Evolutionary conservation across 2,329 filamentous ascomycete genomes (phyloP).

Genomic region (Nothophoma quercina): DNA sequence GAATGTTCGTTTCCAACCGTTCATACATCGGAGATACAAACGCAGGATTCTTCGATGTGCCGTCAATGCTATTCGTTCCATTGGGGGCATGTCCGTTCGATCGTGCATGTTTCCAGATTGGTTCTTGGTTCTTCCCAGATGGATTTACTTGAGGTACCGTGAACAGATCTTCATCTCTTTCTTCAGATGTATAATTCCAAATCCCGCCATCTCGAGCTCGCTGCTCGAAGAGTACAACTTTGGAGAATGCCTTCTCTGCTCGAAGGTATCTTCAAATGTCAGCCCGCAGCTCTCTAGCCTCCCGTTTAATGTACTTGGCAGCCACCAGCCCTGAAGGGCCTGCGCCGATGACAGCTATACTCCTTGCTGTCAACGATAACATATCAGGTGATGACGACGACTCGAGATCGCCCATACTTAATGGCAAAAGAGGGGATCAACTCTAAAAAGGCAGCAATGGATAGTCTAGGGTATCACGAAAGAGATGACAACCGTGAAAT

Average conservation of each 20-base stretch:
- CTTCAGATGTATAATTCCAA: slow-evolving; percentile 77
- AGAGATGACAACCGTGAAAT: background rate
- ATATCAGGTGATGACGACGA: slow-evolving; percentile 20
- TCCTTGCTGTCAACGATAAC: slow-evolving; percentile 56
- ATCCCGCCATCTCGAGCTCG: slow-evolving; percentile 78
- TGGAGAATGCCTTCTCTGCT: slow-evolving; percentile 73
- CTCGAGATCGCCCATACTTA: background rate
- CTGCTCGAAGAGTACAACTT: slow-evolving; percentile 83
- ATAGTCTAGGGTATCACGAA: slow-evolving; percentile 4
- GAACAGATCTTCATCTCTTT: slow-evolving; percentile 56
- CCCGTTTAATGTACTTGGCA: slow-evolving; percentile 64
- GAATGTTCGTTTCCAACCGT: slow-evolving; percentile 84
- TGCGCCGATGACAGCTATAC: slow-evolving; percentile 81
- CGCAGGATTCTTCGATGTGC: slow-evolving; percentile 54
- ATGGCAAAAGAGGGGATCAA: background rate
- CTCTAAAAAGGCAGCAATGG: too few relatives aligned
- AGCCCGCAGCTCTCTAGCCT: background rate
- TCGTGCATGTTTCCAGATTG: slow-evolving; percentile 56
- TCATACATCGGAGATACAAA: slow-evolving; percentile 89
- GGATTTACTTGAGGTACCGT: slow-evolving; percentile 73
- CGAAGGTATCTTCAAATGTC: slow-evolving; percentile 66
- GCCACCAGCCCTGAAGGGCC: slow-evolving; percentile 80
- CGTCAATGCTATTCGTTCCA: background rate
- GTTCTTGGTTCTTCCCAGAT: slow-evolving; percentile 67
- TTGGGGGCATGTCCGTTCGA: background rate